Base-by-base conservation (phyloP, 768 basidiomycete species). In the Dentipellis fragilis region DNA sequence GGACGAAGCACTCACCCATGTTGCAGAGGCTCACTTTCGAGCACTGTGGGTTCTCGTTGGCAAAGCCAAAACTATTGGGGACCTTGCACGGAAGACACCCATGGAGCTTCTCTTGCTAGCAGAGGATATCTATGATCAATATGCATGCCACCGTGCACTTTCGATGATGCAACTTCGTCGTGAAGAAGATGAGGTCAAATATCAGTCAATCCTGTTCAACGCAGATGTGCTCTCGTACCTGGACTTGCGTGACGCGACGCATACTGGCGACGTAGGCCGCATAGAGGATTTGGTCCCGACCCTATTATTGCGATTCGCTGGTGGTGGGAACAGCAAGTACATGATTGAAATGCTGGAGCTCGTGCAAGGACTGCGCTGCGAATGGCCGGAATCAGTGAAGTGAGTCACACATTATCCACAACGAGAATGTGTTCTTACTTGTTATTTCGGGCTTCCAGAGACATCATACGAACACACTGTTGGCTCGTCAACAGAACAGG, bases 321-420 rank as follows among this genome's bases (percentile, higher is more conserved):
- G 71, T 0, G 70, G 70, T 6, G 58, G 64, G 10, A 72, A 72
- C 57, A 46, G 54, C 1, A 71, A 73, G 5, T 75, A 75, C 54
- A 51, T 66, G 1, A 52, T 21, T 2, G 72, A 73, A 52, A 57
- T 70, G 5, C 58, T 73, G 3, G 72, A 73, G 58, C 49, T 71
- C 11, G 59, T 71, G 4, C 71, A 71, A 56, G 65, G 61, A 14
- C 54, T 71, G 17, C 22, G 62, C 48, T 58, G 55, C 11, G 69
- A 69, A 48, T 72, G 71, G 70, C 60, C 68, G 17, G 53, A 52
- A 12, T 65, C 65, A n/a, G 35, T 70, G 22, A 57, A 49, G 70
- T 71, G 19, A 29, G 29, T 29, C 29, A 29, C 29, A 6, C 29
- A 29, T 29, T 6, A 29, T 29, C 29, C 6, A 6, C 29, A 29